Evolutionary conservation across 1,284 basidiomycete genomes (phyloP).

Genomic region (Binderoboletus segoi): DNA sequence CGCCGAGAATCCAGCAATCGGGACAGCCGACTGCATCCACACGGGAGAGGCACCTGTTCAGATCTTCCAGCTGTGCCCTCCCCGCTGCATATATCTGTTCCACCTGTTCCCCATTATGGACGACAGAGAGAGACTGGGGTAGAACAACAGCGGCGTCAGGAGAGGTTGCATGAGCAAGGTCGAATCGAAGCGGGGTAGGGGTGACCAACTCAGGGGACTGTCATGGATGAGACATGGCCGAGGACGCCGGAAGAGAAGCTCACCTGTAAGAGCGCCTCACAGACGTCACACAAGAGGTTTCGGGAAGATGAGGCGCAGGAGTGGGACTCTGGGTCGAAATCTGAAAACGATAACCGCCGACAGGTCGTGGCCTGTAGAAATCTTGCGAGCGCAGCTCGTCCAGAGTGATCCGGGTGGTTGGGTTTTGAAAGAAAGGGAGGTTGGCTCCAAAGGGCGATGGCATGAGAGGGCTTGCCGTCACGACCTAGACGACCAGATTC

Average conservation of each 20-base stretch:
- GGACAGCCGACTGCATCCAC: neutral
- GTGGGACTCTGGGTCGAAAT: neutral
- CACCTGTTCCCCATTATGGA: too few relatives aligned
- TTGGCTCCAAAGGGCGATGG: neutral
- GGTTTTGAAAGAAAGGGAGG: neutral
- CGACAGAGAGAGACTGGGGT: too few relatives aligned
- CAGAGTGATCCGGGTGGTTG: neutral
- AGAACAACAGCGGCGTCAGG: too few relatives aligned
- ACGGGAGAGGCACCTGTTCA: neutral
- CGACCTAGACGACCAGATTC: constrained; percentile 1
- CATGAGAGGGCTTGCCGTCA: neutral
- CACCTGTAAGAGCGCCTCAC: too few relatives aligned
- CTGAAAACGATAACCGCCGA: neutral
- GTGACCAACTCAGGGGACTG: too few relatives aligned
- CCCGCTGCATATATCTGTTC: neutral
- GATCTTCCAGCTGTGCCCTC: neutral
- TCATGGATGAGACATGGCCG: too few relatives aligned
- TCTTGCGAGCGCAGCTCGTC: neutral
- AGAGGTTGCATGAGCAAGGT: too few relatives aligned
- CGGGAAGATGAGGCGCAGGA: neutral
- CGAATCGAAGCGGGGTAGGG: too few relatives aligned
- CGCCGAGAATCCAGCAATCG: constrained; percentile 1
- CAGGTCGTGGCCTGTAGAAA: neutral
- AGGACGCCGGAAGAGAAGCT: too few relatives aligned
- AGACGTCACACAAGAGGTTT: neutral